A percentile compares a stretch with the other conserved stretches of the same genome.
Conservation (phyloP, 1,284 basidiomycete genomes). For the Exobasidium cylindrosporum region DNA sequence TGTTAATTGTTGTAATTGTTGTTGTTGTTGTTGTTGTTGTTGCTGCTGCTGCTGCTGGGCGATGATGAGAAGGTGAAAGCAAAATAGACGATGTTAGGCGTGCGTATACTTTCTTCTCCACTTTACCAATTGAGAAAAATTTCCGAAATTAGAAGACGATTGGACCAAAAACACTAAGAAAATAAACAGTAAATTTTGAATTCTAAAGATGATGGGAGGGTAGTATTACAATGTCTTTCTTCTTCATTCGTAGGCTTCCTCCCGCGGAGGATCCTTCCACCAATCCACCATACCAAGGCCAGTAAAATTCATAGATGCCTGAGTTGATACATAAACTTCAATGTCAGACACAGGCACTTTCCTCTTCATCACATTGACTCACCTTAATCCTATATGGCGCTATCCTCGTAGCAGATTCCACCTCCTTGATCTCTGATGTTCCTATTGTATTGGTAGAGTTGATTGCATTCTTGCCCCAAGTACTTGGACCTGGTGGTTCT, state of each 20-base stretch:
- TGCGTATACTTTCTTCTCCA: background rate
- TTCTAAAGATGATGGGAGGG: background rate
- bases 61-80: no score
- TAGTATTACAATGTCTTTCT: background rate
- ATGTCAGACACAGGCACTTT: background rate
- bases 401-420: background rate
- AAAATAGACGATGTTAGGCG: background rate
- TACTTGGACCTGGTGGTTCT: conserved; percentile 62
- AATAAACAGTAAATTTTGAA: background rate
- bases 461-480: background rate
- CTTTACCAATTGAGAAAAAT: background rate
- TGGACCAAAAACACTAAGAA: background rate
- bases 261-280: background rate
- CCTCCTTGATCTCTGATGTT: background rate
- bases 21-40: no score
- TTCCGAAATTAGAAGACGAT: background rate
- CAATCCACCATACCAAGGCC: background rate
- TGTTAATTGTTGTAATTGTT: no score
- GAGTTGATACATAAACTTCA: background rate
- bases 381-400: conserved; percentile 8
- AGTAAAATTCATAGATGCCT: background rate
- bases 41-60: no score
- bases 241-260: background rate
- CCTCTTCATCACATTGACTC: background rate
- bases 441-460: background rate